These are phyloP conservation scores for Zizania latifolia DNA, from an alignment of 176 grass and related monocot genomes.

Conservation along the genomic window DNA sequence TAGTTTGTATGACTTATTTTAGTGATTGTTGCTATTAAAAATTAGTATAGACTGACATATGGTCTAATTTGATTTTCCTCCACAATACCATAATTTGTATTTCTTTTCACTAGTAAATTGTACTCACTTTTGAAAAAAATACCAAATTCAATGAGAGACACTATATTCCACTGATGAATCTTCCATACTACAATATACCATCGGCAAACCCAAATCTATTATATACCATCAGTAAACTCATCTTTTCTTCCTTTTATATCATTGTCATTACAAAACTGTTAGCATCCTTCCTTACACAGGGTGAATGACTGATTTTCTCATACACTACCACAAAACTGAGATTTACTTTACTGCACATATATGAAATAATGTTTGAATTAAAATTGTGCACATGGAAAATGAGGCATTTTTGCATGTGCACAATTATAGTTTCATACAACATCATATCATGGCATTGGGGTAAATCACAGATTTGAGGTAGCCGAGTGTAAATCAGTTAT, in stretches of 20 bases:
- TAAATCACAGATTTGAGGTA: neutral
- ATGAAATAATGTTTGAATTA: neutral
- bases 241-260: neutral
- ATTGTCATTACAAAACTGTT: neutral
- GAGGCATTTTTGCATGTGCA: neutral
- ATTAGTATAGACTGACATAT: neutral
- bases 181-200: neutral
- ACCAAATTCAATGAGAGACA: neutral
- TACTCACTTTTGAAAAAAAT: neutral
- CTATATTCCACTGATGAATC: neutral
- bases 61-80: neutral
- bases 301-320: neutral
- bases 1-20: neutral
- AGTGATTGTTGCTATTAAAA: neutral
- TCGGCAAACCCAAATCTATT: neutral
- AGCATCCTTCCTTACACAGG: neutral
- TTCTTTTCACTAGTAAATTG: neutral
- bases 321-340: neutral
- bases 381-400: neutral
- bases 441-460: neutral
- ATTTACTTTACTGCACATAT: neutral
- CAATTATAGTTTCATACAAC: neutral
- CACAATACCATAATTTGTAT: neutral
- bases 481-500: neutral
- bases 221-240: neutral